Evolutionary conservation across 768 basidiomycete species (phyloP).

Genomic region (Amanita inopinata): DNA sequence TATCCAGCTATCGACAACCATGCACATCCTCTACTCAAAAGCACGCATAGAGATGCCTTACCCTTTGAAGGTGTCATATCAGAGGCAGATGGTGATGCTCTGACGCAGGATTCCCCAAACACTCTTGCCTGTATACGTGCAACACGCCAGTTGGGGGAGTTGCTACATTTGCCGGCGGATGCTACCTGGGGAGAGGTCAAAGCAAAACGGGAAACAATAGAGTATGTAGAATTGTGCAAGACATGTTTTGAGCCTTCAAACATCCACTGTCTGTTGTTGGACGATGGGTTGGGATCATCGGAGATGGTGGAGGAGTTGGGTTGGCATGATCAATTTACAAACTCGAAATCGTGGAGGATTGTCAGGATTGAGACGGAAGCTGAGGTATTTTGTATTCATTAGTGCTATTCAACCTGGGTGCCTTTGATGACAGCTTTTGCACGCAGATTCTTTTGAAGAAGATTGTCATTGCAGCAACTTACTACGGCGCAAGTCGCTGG

Average conservation of each 20-base stretch:
- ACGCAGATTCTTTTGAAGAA: constrained; percentile 9
- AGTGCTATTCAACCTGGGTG: neutral
- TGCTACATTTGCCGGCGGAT: constrained; percentile 32
- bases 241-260: constrained; percentile 41
- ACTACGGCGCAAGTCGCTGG: constrained; percentile 15
- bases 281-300: constrained; percentile 56
- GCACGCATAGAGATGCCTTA: constrained; percentile 31
- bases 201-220: constrained; percentile 26
- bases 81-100: constrained; percentile 48
- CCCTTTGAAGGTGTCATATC: constrained; percentile 59
- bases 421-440: constrained; percentile 7
- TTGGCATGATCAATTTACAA: constrained; percentile 59
- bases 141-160: constrained; percentile 38
- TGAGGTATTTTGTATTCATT: constrained; percentile 38
- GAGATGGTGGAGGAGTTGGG: constrained; percentile 36
- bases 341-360: constrained; percentile 45
- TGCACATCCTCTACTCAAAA: constrained; percentile 58
- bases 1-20: constrained; percentile 71
- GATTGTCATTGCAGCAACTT: neutral
- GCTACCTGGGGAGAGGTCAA: constrained; percentile 56
- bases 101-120: constrained; percentile 38
- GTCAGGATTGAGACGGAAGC: constrained; percentile 62
- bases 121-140: constrained; percentile 57
- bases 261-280: constrained; percentile 64
- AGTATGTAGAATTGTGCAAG: constrained; percentile 51